Conservation (phyloP, 495 filamentous ascomycete genomes). For the Penicillium ucsense region DNA sequence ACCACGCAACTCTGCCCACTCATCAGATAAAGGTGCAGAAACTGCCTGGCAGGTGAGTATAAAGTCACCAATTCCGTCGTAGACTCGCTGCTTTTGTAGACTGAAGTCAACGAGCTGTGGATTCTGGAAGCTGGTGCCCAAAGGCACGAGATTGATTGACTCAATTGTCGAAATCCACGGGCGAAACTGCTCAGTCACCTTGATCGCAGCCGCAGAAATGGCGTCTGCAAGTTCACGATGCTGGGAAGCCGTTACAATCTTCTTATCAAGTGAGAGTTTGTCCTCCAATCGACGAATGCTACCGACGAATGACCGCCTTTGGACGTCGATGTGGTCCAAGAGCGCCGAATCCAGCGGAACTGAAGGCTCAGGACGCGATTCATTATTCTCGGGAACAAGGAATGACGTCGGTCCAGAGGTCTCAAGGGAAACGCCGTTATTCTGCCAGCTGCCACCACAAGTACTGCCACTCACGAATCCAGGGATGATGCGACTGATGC, state of each 20-base stretch:
- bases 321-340: slow-evolving; percentile 74
- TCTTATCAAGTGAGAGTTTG: slow-evolving; percentile 63
- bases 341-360: slow-evolving; percentile 63
- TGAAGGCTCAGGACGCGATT: slow-evolving; percentile 62
- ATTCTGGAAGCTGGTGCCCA: slow-evolving; percentile 67
- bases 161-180: slow-evolving; percentile 82
- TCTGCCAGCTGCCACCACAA: slow-evolving; percentile 85
- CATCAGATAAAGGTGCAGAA: slow-evolving; percentile 80
- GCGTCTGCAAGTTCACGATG: slow-evolving; percentile 67
- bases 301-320: slow-evolving; percentile 67
- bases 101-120: slow-evolving; percentile 82
- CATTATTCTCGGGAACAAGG: slow-evolving; percentile 67
- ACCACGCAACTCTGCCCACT: slow-evolving; percentile 88
- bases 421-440: slow-evolving; percentile 64
- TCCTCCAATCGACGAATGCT: slow-evolving; percentile 81
- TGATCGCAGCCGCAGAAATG: slow-evolving; percentile 62
- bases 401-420: slow-evolving; percentile 67
- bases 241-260: slow-evolving; percentile 58
- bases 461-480: slow-evolving; percentile 82
- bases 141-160: slow-evolving; percentile 70
- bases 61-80: slow-evolving; percentile 86
- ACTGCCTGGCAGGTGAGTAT: slow-evolving; percentile 78
- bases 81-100: slow-evolving; percentile 80
- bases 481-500: slow-evolving; percentile 78
- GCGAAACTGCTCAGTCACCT: slow-evolving; percentile 75